These are phyloP conservation scores for Malassezia sympodialis DNA, from an alignment of 1,284 basidiomycete species.

Conservation along the genomic window DNA sequence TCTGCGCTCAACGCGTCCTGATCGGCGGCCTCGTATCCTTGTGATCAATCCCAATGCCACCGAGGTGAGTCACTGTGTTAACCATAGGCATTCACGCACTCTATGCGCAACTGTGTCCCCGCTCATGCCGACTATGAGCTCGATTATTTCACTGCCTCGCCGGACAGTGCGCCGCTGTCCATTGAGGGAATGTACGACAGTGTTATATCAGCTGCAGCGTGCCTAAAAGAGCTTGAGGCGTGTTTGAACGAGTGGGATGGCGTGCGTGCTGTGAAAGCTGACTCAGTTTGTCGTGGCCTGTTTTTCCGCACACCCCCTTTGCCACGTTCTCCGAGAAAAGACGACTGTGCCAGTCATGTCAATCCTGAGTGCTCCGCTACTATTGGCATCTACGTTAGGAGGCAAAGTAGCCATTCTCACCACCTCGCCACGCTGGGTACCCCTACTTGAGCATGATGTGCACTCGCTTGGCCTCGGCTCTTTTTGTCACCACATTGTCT, in stretches of 20 bases:
- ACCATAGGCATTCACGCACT: not conserved
- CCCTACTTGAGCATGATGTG: not conserved
- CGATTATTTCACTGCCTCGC: not conserved
- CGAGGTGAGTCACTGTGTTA: not conserved
- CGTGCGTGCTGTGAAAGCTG: not conserved
- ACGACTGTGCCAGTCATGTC: not conserved
- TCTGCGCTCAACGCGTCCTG: not conserved
- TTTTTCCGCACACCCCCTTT: not conserved
- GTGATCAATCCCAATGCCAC: not conserved
- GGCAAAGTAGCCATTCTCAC: not conserved
- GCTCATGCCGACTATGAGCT: not conserved
- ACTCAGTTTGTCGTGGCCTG: not conserved
- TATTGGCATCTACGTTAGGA: not conserved
- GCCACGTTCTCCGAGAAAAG: not conserved
- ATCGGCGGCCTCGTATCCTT: not conserved
- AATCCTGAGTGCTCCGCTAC: not conserved
- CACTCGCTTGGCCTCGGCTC: not conserved
- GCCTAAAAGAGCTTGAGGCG: not conserved
- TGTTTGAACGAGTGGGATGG: not conserved
- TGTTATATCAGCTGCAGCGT: not conserved
- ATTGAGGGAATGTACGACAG: conserved; percentile 2
- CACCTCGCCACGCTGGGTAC: not conserved
- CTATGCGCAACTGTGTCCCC: not conserved
- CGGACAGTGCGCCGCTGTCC: not conserved
- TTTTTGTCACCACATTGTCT: not conserved